These are phyloP conservation scores for Solanum sejunctum DNA, from an alignment of 257 asterid species.

Conservation along the genomic window DNA sequence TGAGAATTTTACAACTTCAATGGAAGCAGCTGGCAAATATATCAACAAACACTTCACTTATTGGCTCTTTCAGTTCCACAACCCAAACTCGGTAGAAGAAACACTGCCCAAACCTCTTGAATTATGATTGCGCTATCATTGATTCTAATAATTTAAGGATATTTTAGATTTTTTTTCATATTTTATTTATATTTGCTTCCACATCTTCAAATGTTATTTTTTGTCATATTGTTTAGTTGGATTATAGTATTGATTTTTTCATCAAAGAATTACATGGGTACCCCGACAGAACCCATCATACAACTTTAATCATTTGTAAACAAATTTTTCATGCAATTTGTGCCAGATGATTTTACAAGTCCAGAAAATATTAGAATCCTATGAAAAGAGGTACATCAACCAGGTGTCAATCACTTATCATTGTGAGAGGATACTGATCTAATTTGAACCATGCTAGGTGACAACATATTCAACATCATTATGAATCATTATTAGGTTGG, in stretches of 20 bases:
- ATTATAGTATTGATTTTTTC: too few species aligned
- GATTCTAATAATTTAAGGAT: too few species aligned
- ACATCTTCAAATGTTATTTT: too few species aligned
- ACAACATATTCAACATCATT: neutral
- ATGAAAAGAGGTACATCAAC: neutral
- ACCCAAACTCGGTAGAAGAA: constrained; percentile 14
- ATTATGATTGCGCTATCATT: too few species aligned
- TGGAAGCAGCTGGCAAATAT: neutral
- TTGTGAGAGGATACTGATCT: neutral
- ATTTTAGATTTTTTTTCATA: too few species aligned
- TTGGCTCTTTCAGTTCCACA: constrained; percentile 42
- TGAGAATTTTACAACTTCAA: constrained; percentile 31
- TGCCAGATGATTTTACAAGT: neutral
- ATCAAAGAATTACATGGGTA: too few species aligned
- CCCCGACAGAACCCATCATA: neutral
- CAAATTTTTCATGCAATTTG: neutral
- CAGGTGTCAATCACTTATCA: neutral
- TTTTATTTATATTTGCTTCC: too few species aligned
- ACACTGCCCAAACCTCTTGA: constrained; percentile 11
- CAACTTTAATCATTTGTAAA: neutral
- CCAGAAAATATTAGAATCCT: neutral
- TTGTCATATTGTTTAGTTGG: too few species aligned
- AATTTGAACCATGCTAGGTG: neutral
- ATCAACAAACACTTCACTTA: neutral
- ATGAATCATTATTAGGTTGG: neutral